Base-by-base conservation (phyloP, 352 stramenopile species). In the Thalassiosira hispida region DNA sequence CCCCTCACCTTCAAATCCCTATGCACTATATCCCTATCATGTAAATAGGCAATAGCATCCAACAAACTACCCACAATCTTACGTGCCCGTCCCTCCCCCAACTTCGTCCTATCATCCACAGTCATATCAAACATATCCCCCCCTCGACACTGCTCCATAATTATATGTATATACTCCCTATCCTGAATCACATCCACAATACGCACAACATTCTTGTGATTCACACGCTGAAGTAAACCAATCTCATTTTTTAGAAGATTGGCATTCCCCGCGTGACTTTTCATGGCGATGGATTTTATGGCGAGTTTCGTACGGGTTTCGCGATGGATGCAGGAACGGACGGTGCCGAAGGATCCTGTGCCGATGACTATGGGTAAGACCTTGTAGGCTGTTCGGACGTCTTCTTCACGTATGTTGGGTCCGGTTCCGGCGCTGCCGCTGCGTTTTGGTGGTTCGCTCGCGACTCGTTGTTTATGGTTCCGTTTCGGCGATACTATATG, bases 11-110 rank as follows among this genome's bases (percentile, higher is more conserved):
- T 77, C 65, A 79, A 78, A 77, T 89, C 83, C 35, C 84, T 74
- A 82, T 90, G 84, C 46, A 84, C 72, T 67, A 90, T 83, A 55
- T 81, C 71, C 61, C 73, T 77, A 7, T 85, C 72, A 52, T 90
- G 84, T 71, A 90, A 80, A 62, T 90, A 87, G 27, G 77, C 81
- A 23, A 88, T 65, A 14, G 84, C 84, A 59, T 77, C 79, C 18
- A 90, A 67, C 22, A 90, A 52, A 27, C 81, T 85, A 8, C 62
- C 57, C 27, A 80, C 72, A 57, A 91, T 88, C 18, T 73, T 47
- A 55, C 22, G 55, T 49, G 52, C 64, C 35, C 60, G 16, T 6
- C 49, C 47, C 63, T 84, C 77, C 0, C 29, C 29, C 31, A 78
- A 71, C 6, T 18, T 57, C 0, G 69, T 25, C 8, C 46, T 57